These are phyloP conservation scores for Boechera stricta DNA, from an alignment of 345 rosid species.

Conservation along the genomic window DNA sequence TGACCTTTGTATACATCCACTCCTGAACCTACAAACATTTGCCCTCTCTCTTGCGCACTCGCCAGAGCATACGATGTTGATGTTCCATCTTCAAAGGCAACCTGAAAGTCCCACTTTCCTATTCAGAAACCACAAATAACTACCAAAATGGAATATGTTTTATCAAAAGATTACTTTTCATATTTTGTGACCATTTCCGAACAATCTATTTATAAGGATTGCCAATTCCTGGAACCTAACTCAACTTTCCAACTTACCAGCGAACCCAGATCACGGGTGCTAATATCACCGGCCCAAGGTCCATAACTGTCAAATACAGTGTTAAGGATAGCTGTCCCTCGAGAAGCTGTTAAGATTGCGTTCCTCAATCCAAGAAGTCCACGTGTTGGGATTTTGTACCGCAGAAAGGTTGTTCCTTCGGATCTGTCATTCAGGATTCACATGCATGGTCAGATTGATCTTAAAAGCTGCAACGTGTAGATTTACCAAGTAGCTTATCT, in stretches of 20 bases:
- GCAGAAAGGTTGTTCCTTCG: conserved; percentile 83
- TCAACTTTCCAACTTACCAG: conserved; percentile 62
- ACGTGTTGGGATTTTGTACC: conserved; percentile 92
- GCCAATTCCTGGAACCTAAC: conserved; percentile 12
- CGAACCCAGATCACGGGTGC: conserved; percentile 89
- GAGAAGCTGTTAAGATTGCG: conserved; percentile 96
- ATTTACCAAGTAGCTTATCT: conserved; percentile 13
- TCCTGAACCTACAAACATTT: conserved; percentile 89
- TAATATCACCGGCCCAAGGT: conserved; percentile 91
- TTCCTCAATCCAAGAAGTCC: conserved; percentile 97
- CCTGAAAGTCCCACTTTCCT: conserved; percentile 54
- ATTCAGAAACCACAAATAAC: conserved; percentile 20
- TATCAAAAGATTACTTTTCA: conserved; percentile 14
- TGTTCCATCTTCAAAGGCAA: conserved; percentile 92
- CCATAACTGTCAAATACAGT: conserved; percentile 91
- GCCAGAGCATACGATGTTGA: conserved; percentile 85
- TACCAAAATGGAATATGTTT: conserved; percentile 12
- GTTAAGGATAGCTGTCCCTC: conserved; percentile 94
- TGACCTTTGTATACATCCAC: conserved; percentile 88
- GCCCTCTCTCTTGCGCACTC: conserved; percentile 93
- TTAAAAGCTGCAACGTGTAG: conserved; percentile 3
- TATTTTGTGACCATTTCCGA: not conserved
- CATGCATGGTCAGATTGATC: conserved; percentile 29
- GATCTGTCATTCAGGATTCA: conserved; percentile 54
- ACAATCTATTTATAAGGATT: conserved; percentile 18